Evolutionary conservation across 2,329 filamentous ascomycete species (phyloP), one percentile per base, ranked within the genome.

Genomic region (Dactylellina sp.): DNA sequence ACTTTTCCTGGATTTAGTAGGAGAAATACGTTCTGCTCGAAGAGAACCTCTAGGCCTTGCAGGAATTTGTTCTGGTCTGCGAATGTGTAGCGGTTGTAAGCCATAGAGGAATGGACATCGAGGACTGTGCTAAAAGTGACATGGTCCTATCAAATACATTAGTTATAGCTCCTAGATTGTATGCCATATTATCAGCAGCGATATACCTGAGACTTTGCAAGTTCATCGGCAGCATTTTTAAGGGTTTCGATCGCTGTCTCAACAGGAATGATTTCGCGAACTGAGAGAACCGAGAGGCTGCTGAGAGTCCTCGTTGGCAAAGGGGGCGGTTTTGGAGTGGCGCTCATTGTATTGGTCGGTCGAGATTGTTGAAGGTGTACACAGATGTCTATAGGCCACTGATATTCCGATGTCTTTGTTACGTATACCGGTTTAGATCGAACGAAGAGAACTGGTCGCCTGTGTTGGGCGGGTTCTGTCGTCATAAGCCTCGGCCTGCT

Each of bases 21-120:
- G 39, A 60, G 28, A 72, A 52, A 35, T 72, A 72, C 68, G 68
- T 72, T 64, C 60, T 72, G 47, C 35, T 59, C 47, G 42, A 72
- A 61, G 20, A 72, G 61, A 12, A 65, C 68, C 14, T 72, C 68
- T 40, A 72, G 11, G 37, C 60, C 61, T 28, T 72, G 68, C 7
- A 72, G 53, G 39, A 64, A 37, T 25, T 60, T 65, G 35, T 65
- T 44, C 37, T 72, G 68, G 9, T 72, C 68, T 25, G 60, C 68
- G 55, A 72, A 72, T 16, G 52, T 60, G 60, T 72, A 72, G 46
- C 60, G 60, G 25, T 72, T 72, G 68, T 65, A 72, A 2, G 68
- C 68, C 11, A 52, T 65, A 1, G 68, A 65, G 16, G 68, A 55
- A 24, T 72, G 68, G 6, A 72, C 52, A 24, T 72, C 68, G 25